Conservation (phyloP, 2,329 filamentous ascomycete genomes). For the Arthroderma uncinatum region DNA sequence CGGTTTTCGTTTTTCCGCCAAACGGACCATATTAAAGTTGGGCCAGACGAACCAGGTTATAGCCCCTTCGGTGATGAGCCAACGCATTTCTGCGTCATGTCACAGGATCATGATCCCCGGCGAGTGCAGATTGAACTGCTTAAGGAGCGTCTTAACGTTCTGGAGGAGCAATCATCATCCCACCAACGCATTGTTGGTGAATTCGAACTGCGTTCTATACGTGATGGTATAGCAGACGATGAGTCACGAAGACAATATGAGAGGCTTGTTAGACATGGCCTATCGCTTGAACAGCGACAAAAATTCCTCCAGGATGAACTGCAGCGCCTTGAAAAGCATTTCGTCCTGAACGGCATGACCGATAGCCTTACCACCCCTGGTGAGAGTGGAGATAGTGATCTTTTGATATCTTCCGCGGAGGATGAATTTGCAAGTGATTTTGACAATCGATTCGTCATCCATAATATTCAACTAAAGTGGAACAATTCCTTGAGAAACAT, state of each 20-base stretch:
- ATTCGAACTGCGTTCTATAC: constrained; percentile 53
- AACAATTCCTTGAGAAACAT: constrained; percentile 94
- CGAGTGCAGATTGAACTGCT: constrained; percentile 80
- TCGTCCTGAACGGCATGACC: constrained; percentile 7
- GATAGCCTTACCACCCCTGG: constrained; percentile 32
- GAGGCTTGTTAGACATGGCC: constrained; percentile 45
- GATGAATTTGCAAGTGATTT: constrained; percentile 88
- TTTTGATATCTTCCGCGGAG: constrained; percentile 44
- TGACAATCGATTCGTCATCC: constrained; percentile 95
- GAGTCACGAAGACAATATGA: constrained; percentile 36
- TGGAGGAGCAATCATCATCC: constrained; percentile 64
- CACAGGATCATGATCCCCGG: constrained; percentile 74
- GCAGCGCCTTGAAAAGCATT: constrained; percentile 38
- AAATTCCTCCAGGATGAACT: constrained; percentile 50
- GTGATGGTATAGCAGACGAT: constrained; percentile 43
- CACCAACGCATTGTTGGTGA: constrained; percentile 65
- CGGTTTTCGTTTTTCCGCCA: constrained; percentile 94
- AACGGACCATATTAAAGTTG: constrained; percentile 75
- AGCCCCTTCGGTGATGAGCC: constrained; percentile 89
- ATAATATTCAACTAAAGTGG: constrained; percentile 97
- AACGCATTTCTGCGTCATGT: constrained; percentile 94
- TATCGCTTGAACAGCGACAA: constrained; percentile 47
- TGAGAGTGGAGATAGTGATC: constrained; percentile 46
- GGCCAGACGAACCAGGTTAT: constrained; percentile 62
- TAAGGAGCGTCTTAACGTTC: constrained; percentile 62